Evolutionary conservation across 805 yeast species (phyloP).

Genomic region (Alloascoidea hylecoeti): DNA sequence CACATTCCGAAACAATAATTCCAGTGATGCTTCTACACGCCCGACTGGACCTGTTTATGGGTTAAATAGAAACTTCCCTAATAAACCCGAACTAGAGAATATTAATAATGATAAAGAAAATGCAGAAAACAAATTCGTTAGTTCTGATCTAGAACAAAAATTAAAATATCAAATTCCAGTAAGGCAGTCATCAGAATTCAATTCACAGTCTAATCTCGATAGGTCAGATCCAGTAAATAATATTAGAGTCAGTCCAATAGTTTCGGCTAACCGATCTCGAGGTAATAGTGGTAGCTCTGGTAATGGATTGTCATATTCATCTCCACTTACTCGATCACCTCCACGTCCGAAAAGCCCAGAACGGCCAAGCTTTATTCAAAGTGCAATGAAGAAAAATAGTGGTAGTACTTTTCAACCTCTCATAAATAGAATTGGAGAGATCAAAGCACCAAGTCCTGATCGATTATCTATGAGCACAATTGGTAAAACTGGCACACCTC

Average conservation of each 20-base stretch:
- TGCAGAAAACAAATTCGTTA: too few relatives aligned
- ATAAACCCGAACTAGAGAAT: too few relatives aligned
- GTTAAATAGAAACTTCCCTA: not conserved
- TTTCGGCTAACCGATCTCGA: too few relatives aligned
- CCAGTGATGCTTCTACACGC: not conserved
- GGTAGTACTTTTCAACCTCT: too few relatives aligned
- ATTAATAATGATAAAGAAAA: not conserved
- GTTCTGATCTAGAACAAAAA: too few relatives aligned
- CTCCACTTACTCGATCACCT: not conserved
- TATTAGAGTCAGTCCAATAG: not conserved
- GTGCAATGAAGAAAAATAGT: slow-evolving; percentile 15
- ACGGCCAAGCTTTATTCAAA: slow-evolving; percentile 10
- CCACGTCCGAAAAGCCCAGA: not conserved
- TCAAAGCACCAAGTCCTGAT: not conserved
- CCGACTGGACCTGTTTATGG: slow-evolving; percentile 1
- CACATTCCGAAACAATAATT: not conserved
- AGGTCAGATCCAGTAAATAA: slow-evolving; percentile 1
- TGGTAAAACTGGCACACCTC: not conserved
- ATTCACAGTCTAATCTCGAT: not conserved
- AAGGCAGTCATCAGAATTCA: not conserved
- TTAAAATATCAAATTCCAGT: too few relatives aligned
- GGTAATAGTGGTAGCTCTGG: not conserved
- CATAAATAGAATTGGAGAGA: slow-evolving; percentile 11
- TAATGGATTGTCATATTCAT: not conserved
- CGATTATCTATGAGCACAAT: not conserved